Conservation (phyloP, 495 filamentous ascomycete species). For the Rostrohypoxylon terebratum region DNA sequence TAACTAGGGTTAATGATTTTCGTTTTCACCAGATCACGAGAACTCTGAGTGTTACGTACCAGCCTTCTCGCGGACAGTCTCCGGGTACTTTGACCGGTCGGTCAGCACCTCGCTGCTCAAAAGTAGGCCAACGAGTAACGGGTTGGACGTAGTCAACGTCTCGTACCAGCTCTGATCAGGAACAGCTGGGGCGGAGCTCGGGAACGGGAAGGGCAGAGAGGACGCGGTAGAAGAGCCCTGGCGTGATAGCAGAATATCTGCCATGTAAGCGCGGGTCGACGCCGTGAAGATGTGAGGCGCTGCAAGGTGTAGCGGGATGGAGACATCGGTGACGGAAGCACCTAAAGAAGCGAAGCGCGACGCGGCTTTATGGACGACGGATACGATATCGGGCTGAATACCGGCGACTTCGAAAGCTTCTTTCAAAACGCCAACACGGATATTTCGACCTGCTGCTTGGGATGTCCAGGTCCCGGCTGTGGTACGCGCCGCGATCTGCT, state of each 20-base stretch:
- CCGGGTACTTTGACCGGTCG: conserved; percentile 40
- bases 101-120: conserved; percentile 51
- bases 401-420: conserved; percentile 57
- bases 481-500: conserved; percentile 24
- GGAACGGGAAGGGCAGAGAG: conserved; percentile 45
- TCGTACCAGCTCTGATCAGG: conserved; percentile 53
- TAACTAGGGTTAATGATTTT: no score
- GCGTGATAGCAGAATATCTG: conserved; percentile 43
- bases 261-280: conserved; percentile 52
- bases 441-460: conserved; percentile 46
- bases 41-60: not conserved
- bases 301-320: conserved; percentile 59
- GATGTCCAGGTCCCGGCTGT: conserved; percentile 47
- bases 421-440: conserved; percentile 59
- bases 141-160: conserved; percentile 48
- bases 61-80: conserved; percentile 53
- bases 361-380: conserved; percentile 52
- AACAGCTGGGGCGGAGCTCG: conserved; percentile 31
- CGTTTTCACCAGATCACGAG: not conserved
- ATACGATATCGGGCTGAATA: conserved; percentile 51
- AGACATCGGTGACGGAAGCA: conserved; percentile 59
- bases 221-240: conserved; percentile 47
- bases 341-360: conserved; percentile 57
- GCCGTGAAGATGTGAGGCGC: conserved; percentile 64
- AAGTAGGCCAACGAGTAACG: conserved; percentile 49